Evolutionary conservation across 1,284 basidiomycete species (phyloP).

Genomic region (Exobasidium cylindrosporum): DNA sequence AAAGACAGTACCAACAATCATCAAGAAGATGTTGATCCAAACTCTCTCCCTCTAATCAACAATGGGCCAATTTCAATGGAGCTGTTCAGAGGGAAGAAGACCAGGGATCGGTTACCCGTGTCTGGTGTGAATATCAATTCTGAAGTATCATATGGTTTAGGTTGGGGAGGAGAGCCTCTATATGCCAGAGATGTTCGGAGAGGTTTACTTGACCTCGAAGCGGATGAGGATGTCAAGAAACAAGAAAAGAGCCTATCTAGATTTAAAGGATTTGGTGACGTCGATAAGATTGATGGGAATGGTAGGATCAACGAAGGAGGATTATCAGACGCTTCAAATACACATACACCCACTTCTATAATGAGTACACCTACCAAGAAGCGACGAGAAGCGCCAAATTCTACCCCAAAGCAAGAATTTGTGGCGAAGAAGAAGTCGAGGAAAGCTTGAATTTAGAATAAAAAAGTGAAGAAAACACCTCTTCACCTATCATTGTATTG

Average conservation of each 20-base stretch:
- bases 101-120: conserved; percentile 4
- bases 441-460: too few relatives aligned
- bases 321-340: neutral
- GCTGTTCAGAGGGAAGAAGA: conserved; percentile 1
- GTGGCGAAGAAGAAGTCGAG: neutral
- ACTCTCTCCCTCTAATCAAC: neutral
- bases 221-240: neutral
- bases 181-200: conserved; percentile 31
- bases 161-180: conserved; percentile 26
- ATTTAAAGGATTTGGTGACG: neutral
- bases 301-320: too few relatives aligned
- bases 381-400: neutral
- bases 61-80: conserved; percentile 2
- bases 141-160: conserved; percentile 29
- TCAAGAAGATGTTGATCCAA: neutral
- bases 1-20: neutral
- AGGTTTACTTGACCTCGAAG: conserved; percentile 14
- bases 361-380: neutral
- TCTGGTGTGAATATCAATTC: conserved; percentile 5
- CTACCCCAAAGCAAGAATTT: neutral
- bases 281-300: neutral
- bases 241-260: neutral
- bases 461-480: neutral
- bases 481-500: neutral
- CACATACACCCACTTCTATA: neutral